A percentile compares a stretch with the other conserved stretches of the same genome.
phyloP scores from a whole-genome alignment of 2,329 filamentous ascomycete genomes.

The Calonectria henricotiae region DNA sequence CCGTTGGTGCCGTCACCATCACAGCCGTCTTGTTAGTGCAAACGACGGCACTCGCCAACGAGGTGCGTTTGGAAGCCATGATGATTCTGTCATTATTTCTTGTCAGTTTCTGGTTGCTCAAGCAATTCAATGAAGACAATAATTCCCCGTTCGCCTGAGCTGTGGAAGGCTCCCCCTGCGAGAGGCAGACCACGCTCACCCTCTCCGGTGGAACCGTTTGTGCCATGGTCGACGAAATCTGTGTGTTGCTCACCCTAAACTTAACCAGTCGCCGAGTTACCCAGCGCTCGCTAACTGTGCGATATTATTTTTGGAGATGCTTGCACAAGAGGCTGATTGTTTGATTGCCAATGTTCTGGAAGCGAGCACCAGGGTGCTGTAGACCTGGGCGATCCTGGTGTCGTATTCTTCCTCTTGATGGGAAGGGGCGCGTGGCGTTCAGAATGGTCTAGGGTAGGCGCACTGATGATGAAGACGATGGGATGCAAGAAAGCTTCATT shows the following conservation, averaged over 20 bases:
- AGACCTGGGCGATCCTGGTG: no score
- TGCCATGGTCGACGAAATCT: not conserved
- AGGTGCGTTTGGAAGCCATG: conserved; percentile 1
- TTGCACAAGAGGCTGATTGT: not conserved
- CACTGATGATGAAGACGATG: not conserved
- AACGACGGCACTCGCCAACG: conserved; percentile 6
- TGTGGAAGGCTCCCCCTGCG: not conserved
- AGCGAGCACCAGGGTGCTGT: no score
- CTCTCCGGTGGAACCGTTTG: not conserved
- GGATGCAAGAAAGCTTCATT: not conserved
- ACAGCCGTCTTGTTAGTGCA: not conserved
- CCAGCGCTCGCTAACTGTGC: not conserved
- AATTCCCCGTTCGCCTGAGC: not conserved
- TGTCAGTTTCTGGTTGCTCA: not conserved
- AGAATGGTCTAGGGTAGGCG: not conserved
- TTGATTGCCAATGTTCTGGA: no score
- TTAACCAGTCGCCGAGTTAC: not conserved
- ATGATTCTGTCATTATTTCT: not conserved
- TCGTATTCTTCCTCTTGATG: no score
- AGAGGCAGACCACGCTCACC: no score
- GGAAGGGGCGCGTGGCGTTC: no score
- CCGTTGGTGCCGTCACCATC: conserved; percentile 3
- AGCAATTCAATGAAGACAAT: not conserved
- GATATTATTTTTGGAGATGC: not conserved
- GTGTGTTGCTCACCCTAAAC: not conserved